phyloP scores from a whole-genome alignment of 768 basidiomycete species.

The Gymnopilus dilepis region DNA sequence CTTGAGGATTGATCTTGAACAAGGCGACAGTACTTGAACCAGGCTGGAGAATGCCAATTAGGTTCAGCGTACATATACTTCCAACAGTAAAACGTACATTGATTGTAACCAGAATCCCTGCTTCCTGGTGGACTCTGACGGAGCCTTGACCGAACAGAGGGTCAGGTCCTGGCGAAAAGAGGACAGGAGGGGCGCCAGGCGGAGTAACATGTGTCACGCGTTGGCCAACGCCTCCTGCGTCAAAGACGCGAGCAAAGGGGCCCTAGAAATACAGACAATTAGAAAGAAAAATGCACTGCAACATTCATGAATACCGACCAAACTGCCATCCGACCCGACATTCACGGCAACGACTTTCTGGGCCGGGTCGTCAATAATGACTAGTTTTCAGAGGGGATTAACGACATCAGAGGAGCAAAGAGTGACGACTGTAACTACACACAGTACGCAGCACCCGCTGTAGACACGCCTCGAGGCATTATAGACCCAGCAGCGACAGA shows the following conservation, averaged over 20 bases:
- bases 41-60: conserved; percentile 32
- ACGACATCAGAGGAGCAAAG: too few relatives aligned
- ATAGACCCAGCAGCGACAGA: not conserved
- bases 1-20: conserved; percentile 45
- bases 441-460: not conserved
- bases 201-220: not conserved
- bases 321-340: not conserved
- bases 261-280: not conserved
- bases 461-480: not conserved
- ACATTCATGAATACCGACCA: not conserved
- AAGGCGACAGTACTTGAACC: conserved; percentile 53
- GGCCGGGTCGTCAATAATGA: not conserved
- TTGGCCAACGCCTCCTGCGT: not conserved
- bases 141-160: conserved; percentile 15
- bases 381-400: not conserved
- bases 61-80: too few relatives aligned
- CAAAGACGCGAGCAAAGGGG: not conserved
- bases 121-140: conserved; percentile 5
- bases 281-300: too few relatives aligned
- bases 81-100: not conserved
- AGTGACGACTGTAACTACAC: not conserved
- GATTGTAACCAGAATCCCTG: conserved; percentile 10
- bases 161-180: conserved; percentile 6
- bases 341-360: not conserved
- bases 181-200: not conserved